Percentiles rank a stretch among this genome's conserved stretches.
phyloP scores from a whole-genome alignment of 2,329 filamentous ascomycete genomes.

The Volutella citrinella region DNA sequence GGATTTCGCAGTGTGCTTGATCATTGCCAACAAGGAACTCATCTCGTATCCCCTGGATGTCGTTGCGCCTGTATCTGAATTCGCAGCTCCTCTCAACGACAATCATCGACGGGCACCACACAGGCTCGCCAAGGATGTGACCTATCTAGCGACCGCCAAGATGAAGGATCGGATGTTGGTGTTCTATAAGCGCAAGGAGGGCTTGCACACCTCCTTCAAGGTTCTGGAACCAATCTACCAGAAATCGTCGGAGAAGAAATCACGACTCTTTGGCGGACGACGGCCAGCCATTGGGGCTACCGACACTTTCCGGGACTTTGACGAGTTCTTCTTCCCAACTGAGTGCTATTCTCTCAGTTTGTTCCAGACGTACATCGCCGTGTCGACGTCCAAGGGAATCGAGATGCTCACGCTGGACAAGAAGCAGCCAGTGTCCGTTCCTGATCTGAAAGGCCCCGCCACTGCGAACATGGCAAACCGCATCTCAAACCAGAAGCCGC shows the following conservation, averaged over 20 bases:
- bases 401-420: constrained; percentile 97
- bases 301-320: constrained; percentile 96
- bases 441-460: constrained; percentile 74
- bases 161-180: constrained; percentile 97
- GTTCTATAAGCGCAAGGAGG: constrained; percentile 96
- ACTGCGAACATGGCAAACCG: constrained; percentile 83
- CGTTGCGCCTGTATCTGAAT: constrained; percentile 63
- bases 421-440: constrained; percentile 92
- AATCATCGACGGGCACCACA: constrained; percentile 84
- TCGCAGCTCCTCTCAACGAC: constrained; percentile 62
- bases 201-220: constrained; percentile 90
- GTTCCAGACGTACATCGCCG: constrained; percentile 90
- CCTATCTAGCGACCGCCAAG: constrained; percentile 91
- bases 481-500: constrained; percentile 76
- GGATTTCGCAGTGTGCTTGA: constrained; percentile 88
- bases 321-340: constrained; percentile 96
- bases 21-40: constrained; percentile 87
- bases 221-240: constrained; percentile 95
- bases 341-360: constrained; percentile 95
- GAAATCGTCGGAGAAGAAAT: constrained; percentile 82
- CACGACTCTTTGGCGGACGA: constrained; percentile 62
- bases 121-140: constrained; percentile 86
- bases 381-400: constrained; percentile 87
- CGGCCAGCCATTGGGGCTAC: constrained; percentile 66
- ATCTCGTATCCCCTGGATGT: constrained; percentile 93